Conservation (phyloP, 2,329 filamentous ascomycete species). For the Trichophyton schoenleinii region DNA sequence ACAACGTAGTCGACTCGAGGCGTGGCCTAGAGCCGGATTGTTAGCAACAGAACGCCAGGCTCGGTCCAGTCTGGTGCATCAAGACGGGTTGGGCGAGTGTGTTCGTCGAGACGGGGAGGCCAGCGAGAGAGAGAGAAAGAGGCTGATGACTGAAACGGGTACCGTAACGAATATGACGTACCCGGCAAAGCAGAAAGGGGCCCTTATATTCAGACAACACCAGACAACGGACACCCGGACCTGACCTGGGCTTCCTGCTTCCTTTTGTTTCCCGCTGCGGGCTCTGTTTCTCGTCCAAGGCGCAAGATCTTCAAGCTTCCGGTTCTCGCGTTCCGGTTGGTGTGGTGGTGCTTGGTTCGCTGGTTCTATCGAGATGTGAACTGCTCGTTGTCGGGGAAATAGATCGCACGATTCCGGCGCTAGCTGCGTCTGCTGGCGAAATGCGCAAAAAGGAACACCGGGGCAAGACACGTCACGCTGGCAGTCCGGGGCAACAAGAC, state of each 20-base stretch:
- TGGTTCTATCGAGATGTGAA: neutral
- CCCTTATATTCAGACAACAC: neutral
- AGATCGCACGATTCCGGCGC: slow-evolving; percentile 4
- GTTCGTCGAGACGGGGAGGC: neutral
- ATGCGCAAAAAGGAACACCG: neutral
- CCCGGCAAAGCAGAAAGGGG: neutral
- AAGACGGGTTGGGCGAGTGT: neutral
- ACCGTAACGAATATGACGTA: neutral
- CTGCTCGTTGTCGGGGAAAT: slow-evolving; percentile 1
- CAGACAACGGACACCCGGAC: neutral
- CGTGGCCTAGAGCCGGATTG: neutral
- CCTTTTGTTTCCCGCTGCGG: neutral
- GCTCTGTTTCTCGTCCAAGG: neutral
- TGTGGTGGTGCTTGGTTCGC: neutral
- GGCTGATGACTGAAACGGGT: neutral
- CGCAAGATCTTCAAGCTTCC: neutral
- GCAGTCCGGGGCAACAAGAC: neutral
- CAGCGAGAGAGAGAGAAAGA: neutral
- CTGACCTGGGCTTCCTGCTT: neutral
- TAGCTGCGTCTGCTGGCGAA: neutral
- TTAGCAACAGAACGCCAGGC: neutral
- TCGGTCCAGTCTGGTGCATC: neutral
- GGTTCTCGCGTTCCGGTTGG: neutral
- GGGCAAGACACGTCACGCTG: neutral
- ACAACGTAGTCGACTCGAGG: neutral